Base-by-base conservation (phyloP, 1,284 basidiomycete species). In the Austroboletus niveus region DNA sequence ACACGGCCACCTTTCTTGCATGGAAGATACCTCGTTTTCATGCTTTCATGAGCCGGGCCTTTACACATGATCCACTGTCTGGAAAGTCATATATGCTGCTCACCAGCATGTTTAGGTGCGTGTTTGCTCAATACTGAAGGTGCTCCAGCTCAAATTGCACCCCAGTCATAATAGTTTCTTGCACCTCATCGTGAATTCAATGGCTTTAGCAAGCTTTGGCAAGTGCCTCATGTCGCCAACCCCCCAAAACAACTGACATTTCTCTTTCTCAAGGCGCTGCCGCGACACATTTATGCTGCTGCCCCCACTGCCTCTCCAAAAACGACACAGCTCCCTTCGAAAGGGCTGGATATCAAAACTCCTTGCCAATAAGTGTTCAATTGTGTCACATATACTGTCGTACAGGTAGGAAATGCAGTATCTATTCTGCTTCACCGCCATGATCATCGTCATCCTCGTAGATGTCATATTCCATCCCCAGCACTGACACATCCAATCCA, bases 181-280 rank as follows among this genome's bases (percentile, higher is more conserved):
- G 2, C 86, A 90, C 62, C 68, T 89, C 15, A 56, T 77, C 4
- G 76, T 80, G 60, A 91, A 91, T 57, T 82, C 79, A 50, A 73
- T 91, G 60, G 85, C 86, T 2, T 67, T 91, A 27, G 75, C 85
- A 41, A 81, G 86, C 59, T 91, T 91, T 61, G 88, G 88, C 85
- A 65, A 45, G 76, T 60, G 35, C 5, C 55, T 20, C 42, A 14
- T 14, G 32, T 34, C 1, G 22, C 22, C 22, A 24, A 3, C 22
- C 22, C 22, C 22, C 2, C 22, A 24, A 24, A 24, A 24, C 10
- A 6, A 14, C 32, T 34, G 32, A 34, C 32, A 11, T 14, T 34
- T 9, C 32, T 14, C 32, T 34, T 24, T 24, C 22, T 24, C 22
- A 24, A 87, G 84, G 84, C 42, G 76, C 81, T 35, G 77, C 82